Evolutionary conservation across 2,329 filamentous ascomycete genomes (phyloP), one percentile per base, ranked within the genome.

Genomic region (Aspergillus fischeri): DNA sequence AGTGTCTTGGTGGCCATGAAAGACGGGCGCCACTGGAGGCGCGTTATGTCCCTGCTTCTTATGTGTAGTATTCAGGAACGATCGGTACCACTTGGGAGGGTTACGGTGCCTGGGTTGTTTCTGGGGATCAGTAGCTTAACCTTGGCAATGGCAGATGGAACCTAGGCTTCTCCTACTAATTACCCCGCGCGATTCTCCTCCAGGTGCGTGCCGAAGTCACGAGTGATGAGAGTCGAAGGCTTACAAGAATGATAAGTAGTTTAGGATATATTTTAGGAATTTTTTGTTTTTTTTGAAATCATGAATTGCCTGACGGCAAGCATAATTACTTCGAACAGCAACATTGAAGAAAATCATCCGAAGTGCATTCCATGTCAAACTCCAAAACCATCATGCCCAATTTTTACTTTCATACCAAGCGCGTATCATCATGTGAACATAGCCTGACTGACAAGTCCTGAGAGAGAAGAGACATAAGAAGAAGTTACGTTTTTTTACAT

Each of bases 351-450:
- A 50, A 17, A 38, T 35, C 25, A 54, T 35, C 28, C 11, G 17
- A 49, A 28, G 53, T 50, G 54, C 61, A 62, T 68, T 65, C 67
- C 65, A 65, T 61, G 56, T 53, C 49, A 63, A 68, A 72, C 70
- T 72, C 69, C 70, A 61, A 59, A 62, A 63, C 65, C 60, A 47
- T 65, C 65, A 67, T 68, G 62, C 63, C 66, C 65, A 60, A 64
- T 67, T 65, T 71, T 70, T 66, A 61, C 67, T 68, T 70, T 62
- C 63, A 65, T 64, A 58, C 50, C 62, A 60, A 59, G 59, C 64
- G 64, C 65, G 60, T 70, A 60, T 62, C 68, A 63, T 70, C 69
- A 54, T 54, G 52, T 61, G 57, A 64, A 62, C 54, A 58, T 58
- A 54, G 63, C 55, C 56, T 66, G 44, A 64, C 65, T 60, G 62